A percentile compares a stretch with the other conserved stretches of the same genome.
Evolutionary conservation across 192 early-diverging fungal species (phyloP).

Genomic region (Coemansia erecta): DNA sequence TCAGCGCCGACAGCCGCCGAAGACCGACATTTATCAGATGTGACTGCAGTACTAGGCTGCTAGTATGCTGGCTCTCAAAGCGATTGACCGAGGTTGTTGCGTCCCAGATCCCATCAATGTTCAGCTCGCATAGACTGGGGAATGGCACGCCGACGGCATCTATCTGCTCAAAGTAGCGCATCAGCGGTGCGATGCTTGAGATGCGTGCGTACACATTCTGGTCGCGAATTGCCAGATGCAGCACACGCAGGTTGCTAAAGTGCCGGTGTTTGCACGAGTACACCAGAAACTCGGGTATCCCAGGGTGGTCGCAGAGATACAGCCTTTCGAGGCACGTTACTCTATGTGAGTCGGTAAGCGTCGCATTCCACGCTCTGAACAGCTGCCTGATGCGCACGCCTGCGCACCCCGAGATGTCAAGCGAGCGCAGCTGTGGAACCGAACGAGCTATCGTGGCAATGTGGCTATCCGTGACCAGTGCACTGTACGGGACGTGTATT

Average conservation of each 20-base stretch:
- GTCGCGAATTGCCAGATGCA: slow-evolving; percentile 34
- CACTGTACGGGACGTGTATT: slow-evolving; percentile 28
- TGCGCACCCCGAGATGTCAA: slow-evolving; percentile 47
- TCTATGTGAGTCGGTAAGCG: slow-evolving; percentile 18
- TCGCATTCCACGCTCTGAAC: slow-evolving; percentile 31
- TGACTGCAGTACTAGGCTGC: slow-evolving; percentile 2
- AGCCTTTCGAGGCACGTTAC: slow-evolving; percentile 26
- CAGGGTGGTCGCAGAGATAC: slow-evolving; percentile 42
- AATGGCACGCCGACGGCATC: slow-evolving; percentile 15
- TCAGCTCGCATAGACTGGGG: slow-evolving; percentile 28
- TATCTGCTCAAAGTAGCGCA: slow-evolving; percentile 23
- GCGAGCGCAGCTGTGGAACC: slow-evolving; percentile 20
- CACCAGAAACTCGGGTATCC: slow-evolving; percentile 33
- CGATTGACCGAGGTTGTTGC: slow-evolving; percentile 5
- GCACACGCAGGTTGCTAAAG: slow-evolving; percentile 24
- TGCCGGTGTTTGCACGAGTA: slow-evolving; percentile 31
- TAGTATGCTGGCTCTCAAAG: slow-evolving; percentile 13
- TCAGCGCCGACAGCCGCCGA: slow-evolving; percentile 26
- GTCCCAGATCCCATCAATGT: slow-evolving; percentile 39
- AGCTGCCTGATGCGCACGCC: slow-evolving; percentile 23
- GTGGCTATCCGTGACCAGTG: slow-evolving; percentile 5
- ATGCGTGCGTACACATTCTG: slow-evolving; percentile 18
- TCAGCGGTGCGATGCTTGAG: slow-evolving; percentile 17
- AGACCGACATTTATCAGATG: slow-evolving; percentile 17
- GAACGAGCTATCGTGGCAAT: slow-evolving; percentile 19